Percentiles rank a stretch among this genome's conserved stretches.
Evolutionary conservation across 2,329 filamentous ascomycete genomes (phyloP).

Genomic region (Graphilbum sp.): DNA sequence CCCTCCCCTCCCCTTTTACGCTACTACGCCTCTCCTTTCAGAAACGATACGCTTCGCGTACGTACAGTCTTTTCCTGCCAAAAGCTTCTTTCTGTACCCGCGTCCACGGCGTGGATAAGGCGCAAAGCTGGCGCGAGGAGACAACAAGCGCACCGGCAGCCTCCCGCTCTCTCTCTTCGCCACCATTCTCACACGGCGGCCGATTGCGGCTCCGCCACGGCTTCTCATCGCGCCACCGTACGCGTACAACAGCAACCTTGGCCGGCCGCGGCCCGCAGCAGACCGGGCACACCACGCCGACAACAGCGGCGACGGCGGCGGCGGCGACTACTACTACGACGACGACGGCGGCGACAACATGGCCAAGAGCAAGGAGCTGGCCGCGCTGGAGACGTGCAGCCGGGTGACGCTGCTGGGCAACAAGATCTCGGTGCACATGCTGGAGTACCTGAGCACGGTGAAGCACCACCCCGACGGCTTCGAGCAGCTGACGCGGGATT

Average conservation of each 20-base stretch:
- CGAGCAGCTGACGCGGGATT: conserved; percentile 44
- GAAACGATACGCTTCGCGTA: too few species aligned
- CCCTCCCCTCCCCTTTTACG: background rate
- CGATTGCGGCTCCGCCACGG: background rate
- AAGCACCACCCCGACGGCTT: conserved; percentile 39
- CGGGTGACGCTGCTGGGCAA: conserved; percentile 44
- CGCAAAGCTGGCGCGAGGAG: background rate
- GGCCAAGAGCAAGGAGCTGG: conserved; percentile 14
- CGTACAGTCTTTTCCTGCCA: too few species aligned
- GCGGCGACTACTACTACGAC: background rate
- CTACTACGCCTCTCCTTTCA: too few species aligned
- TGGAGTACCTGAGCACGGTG: conserved; percentile 44
- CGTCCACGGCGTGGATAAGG: background rate
- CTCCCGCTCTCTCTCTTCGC: background rate
- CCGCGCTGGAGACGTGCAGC: conserved; percentile 34
- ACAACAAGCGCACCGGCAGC: background rate
- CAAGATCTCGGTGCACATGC: conserved; percentile 46
- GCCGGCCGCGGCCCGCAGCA: background rate
- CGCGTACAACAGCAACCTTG: background rate
- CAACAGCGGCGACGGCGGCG: background rate
- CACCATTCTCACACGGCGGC: background rate
- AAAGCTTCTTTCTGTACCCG: too few species aligned
- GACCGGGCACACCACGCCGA: background rate
- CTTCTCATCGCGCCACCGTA: background rate
- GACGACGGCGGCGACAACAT: conserved; percentile 5